Evolutionary conservation across 108 stramenopile species (phyloP).

Genomic region (Fistulifera solaris): DNA sequence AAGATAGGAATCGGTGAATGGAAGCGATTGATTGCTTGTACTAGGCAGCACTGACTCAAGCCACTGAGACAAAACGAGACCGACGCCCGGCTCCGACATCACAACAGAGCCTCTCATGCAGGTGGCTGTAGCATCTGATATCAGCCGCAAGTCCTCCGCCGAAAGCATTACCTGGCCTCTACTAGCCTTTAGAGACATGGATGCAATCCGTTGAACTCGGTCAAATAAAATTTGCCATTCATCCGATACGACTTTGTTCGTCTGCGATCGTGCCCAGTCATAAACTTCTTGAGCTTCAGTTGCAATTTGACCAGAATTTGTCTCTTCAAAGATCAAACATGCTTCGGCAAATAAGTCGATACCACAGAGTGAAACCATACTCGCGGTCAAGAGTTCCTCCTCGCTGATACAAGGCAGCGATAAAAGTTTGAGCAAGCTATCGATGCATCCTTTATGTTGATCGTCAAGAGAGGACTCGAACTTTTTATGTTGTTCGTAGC

Average conservation of each 20-base stretch:
- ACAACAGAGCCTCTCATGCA: background rate
- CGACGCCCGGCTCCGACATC: background rate
- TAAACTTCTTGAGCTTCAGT: background rate
- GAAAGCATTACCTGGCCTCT: background rate
- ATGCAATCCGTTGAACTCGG: background rate
- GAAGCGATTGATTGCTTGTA: background rate
- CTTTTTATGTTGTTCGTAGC: background rate
- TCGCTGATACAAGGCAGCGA: background rate
- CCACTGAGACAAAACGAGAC: background rate
- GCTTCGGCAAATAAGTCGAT: background rate
- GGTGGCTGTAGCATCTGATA: background rate
- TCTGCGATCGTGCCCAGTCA: conserved; percentile 2
- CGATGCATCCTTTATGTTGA: background rate
- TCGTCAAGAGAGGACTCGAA: background rate
- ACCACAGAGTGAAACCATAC: conserved; percentile 7
- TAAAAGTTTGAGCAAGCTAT: background rate
- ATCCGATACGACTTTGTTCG: background rate
- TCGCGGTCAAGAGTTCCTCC: conserved; percentile 1
- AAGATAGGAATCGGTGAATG: background rate
- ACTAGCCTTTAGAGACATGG: background rate
- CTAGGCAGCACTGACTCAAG: background rate
- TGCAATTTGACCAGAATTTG: background rate
- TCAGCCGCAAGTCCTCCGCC: background rate
- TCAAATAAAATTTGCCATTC: background rate
- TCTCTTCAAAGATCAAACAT: background rate